A percentile compares a stretch with the other conserved stretches of the same genome.
These are phyloP conservation scores for Termitomyces sp. DNA, from an alignment of 768 basidiomycete species.

Conservation along the genomic window DNA sequence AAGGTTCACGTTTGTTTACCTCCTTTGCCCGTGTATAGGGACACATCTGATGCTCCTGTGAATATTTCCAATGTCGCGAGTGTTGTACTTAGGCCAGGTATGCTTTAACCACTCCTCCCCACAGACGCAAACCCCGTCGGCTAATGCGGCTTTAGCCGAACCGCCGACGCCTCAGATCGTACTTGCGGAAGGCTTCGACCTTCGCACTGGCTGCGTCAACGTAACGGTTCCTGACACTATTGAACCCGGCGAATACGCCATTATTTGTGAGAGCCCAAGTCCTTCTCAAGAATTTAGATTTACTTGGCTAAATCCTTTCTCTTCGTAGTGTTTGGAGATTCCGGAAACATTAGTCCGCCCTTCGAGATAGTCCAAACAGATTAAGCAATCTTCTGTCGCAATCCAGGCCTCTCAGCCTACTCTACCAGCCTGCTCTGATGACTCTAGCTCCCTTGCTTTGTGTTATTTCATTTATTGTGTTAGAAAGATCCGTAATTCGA, in stretches of 20 bases:
- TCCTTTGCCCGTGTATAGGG: constrained; percentile 21
- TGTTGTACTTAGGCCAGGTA: constrained; percentile 25
- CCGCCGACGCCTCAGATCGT: background rate
- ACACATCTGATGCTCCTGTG: constrained; percentile 30
- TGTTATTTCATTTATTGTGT: background rate
- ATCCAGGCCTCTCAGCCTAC: background rate
- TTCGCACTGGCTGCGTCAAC: constrained; percentile 26
- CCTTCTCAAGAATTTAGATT: background rate
- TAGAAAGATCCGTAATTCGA: background rate
- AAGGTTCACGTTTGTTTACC: background rate
- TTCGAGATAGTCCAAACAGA: constrained; percentile 26
- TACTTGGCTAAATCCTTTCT: background rate
- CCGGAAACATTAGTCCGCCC: constrained; percentile 35
- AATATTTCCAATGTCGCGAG: constrained; percentile 33
- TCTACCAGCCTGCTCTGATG: background rate
- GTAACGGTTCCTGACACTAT: constrained; percentile 25
- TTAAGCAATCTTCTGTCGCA: background rate
- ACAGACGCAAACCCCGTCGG: background rate
- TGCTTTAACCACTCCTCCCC: background rate
- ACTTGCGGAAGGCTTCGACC: constrained; percentile 28
- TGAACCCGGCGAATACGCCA: background rate
- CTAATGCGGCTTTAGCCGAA: background rate
- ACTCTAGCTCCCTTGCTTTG: background rate
- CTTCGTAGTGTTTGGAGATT: constrained; percentile 41
- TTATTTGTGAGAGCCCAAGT: background rate